phyloP scores from a whole-genome alignment of 176 grass and related monocot genomes.

The Musa troglodytarum region DNA sequence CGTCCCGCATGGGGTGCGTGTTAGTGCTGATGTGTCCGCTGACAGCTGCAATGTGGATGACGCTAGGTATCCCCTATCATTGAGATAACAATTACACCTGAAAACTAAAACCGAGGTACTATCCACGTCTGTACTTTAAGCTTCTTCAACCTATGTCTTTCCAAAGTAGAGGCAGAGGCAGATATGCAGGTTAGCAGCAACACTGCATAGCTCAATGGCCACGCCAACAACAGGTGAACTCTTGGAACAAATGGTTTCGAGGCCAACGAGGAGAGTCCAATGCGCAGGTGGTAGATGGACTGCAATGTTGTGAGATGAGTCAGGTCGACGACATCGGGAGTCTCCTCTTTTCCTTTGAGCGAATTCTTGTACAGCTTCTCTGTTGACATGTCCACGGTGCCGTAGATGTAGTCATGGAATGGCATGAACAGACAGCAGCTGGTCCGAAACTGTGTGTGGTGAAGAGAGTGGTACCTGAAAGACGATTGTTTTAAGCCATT shows the following conservation, averaged over 20 bases:
- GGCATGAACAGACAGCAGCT: conserved; percentile 93
- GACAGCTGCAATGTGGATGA: too few relatives aligned
- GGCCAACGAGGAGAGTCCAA: conserved; percentile 57
- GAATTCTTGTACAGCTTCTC: conserved; percentile 51
- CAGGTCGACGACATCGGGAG: conserved; percentile 53
- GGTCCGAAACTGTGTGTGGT: conserved; percentile 84
- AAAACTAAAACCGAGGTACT: conserved; percentile 76
- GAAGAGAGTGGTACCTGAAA: conserved; percentile 78
- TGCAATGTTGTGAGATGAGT: conserved; percentile 64
- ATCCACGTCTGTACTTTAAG: conserved; percentile 80
- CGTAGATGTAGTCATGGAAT: conserved; percentile 85
- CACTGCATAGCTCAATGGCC: conserved; percentile 21
- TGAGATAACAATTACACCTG: conserved; percentile 29
- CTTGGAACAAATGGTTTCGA: conserved; percentile 53
- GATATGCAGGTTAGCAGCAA: conserved; percentile 49
- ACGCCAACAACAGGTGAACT: conserved; percentile 45
- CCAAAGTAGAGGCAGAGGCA: conserved; percentile 51
- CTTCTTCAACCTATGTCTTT: conserved; percentile 52
- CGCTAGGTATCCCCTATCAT: too few relatives aligned
- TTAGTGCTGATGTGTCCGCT: too few relatives aligned
- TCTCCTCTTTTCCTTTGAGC: conserved; percentile 44
- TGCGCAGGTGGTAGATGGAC: conserved; percentile 62
- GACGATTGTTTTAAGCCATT: too few relatives aligned
- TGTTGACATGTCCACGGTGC: conserved; percentile 63
- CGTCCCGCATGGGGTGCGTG: too few relatives aligned